Evolutionary conservation across 2,329 filamentous ascomycete species (phyloP).

Genomic region (Aspergillus oerlinghausenensis): DNA sequence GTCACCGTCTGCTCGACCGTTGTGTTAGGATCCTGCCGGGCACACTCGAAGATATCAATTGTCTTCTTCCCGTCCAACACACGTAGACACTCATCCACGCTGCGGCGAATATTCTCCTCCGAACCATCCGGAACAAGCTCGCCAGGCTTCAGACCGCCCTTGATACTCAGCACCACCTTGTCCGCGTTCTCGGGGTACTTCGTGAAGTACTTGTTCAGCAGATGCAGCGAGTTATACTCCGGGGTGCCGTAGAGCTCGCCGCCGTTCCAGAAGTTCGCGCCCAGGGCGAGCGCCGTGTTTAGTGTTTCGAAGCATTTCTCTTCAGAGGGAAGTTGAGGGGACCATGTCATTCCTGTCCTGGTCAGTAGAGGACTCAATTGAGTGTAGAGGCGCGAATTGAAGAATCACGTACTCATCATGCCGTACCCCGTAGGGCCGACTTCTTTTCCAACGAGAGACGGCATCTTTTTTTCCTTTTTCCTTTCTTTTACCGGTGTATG

Average conservation of each 20-base stretch:
- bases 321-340: constrained; percentile 21
- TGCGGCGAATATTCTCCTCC: constrained; percentile 51
- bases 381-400: constrained; percentile 9
- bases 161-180: constrained; percentile 59
- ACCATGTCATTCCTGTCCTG: constrained; percentile 34
- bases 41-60: constrained; percentile 58
- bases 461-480: constrained; percentile 17
- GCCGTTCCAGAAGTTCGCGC: constrained; percentile 56
- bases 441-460: constrained; percentile 26
- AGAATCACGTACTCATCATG: constrained; percentile 47
- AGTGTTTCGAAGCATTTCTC: constrained; percentile 48
- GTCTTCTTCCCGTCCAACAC: constrained; percentile 54
- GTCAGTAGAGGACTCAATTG: constrained; percentile 6
- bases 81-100: constrained; percentile 54
- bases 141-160: constrained; percentile 48
- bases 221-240: constrained; percentile 54
- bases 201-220: constrained; percentile 60
- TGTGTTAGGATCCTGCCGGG: constrained; percentile 51
- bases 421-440: constrained; percentile 52
- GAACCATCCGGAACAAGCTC: constrained; percentile 47
- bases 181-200: constrained; percentile 60
- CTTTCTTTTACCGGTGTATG: background rate
- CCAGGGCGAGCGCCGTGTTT: constrained; percentile 47
- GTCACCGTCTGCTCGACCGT: constrained; percentile 46
- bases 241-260: constrained; percentile 61